A percentile compares a stretch with the other conserved stretches of the same genome.
Conservation (phyloP, 2,329 filamentous ascomycete species). For the Chrysosporium keratinophilum region DNA sequence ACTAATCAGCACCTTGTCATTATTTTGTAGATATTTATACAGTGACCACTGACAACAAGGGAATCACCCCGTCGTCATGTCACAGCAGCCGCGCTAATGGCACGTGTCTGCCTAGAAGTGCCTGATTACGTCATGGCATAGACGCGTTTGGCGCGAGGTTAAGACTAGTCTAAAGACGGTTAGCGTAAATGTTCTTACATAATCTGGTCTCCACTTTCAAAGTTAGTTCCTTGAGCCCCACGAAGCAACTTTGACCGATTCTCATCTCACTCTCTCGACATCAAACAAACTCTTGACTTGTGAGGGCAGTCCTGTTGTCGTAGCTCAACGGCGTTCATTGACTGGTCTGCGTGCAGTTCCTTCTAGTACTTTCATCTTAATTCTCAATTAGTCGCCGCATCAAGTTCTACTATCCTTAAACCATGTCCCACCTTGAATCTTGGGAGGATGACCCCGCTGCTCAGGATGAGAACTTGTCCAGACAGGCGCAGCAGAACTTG, state of each 20-base stretch:
- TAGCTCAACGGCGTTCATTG: background rate
- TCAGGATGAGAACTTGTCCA: slow-evolving; percentile 65
- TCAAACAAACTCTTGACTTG: background rate
- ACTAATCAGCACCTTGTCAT: too few species aligned
- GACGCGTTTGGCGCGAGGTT: background rate
- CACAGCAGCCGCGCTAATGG: background rate
- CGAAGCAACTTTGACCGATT: background rate
- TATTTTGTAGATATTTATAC: too few species aligned
- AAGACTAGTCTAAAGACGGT: background rate
- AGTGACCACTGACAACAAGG: background rate
- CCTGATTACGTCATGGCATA: slow-evolving; percentile 1
- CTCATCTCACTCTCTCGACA: background rate
- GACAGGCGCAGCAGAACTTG: slow-evolving; percentile 64
- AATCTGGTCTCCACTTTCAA: background rate
- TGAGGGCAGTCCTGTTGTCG: background rate
- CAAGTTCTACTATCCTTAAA: slow-evolving; percentile 21
- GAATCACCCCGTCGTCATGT: background rate
- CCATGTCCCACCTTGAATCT: slow-evolving; percentile 83
- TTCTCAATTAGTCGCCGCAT: background rate
- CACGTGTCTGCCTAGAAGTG: slow-evolving; percentile 4
- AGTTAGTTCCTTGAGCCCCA: slow-evolving; percentile 9
- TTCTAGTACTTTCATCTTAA: background rate
- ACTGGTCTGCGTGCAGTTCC: background rate
- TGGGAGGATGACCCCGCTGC: slow-evolving; percentile 83
- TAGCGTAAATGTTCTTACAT: background rate